Conservation (phyloP, 2,329 filamentous ascomycete species). For the Periconia macrospinosa region DNA sequence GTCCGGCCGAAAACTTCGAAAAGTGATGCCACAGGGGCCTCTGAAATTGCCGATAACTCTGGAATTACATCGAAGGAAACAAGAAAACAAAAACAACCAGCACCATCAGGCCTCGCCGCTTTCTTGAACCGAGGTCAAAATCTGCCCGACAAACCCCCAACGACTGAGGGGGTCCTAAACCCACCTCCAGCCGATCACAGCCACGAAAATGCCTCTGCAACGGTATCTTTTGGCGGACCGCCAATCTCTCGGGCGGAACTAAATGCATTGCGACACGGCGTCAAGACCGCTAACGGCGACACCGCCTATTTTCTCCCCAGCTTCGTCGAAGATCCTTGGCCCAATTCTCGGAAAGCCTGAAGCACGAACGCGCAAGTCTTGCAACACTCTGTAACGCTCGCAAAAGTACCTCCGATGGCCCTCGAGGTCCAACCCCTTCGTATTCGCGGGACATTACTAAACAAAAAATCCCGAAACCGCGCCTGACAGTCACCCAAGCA, state of each 20-base stretch:
- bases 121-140: constrained; percentile 34
- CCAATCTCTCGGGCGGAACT: constrained; percentile 32
- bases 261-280: constrained; percentile 42
- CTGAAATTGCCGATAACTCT: not conserved
- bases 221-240: constrained; percentile 33
- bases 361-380: not conserved
- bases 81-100: constrained; percentile 15
- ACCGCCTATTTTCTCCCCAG: constrained; percentile 68
- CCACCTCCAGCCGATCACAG: not conserved
- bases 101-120: constrained; percentile 29
- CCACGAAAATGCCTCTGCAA: constrained; percentile 10
- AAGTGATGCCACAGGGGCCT: not conserved
- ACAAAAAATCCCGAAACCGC: not conserved
- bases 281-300: constrained; percentile 60
- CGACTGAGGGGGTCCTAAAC: not conserved
- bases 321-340: constrained; percentile 76
- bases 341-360: constrained; percentile 10
- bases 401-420: too few relatives aligned
- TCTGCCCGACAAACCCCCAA: constrained; percentile 21
- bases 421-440: not conserved
- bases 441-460: not conserved
- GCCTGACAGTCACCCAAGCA: not conserved
- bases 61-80: constrained; percentile 10
- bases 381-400: not conserved
- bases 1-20: constrained; percentile 32